Base-by-base conservation (phyloP, 805 yeast species). In the Metschnikowia peoriensis region DNA sequence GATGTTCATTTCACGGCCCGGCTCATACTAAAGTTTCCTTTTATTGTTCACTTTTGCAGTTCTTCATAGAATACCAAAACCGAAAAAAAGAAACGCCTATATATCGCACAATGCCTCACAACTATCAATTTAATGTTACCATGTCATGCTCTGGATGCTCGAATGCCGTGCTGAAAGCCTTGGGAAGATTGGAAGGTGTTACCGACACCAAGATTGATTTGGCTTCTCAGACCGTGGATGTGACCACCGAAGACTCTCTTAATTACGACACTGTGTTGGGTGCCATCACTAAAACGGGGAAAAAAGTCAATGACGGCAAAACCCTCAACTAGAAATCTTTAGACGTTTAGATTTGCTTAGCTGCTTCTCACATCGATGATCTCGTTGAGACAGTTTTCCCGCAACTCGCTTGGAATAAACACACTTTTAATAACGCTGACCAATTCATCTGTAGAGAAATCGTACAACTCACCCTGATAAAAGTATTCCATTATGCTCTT, bases 141-240 rank as follows among this genome's bases (percentile, higher is more conserved):
- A 91, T 91, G 97, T 63, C 88, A 50, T 92, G 97, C 66, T 80
- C 87, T 12, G 89, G 97, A 15, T 93, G 99, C 71, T 87, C 96
- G 22, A 82, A 80, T 52, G 97, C 98, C 7, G 88, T 93, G 46
- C 82, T 84, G 69, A 82, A 88, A 62, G 97, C 84, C 0, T 78
- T 91, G 51, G 77, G 75, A 41, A 83, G 78, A 59, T 75, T 88
- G 43, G 84, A 83, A 43, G 97, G 96, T 3, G 94, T 93, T 45
- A 78, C 84, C 46, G 75, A 81, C 41, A 76, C 85, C 22, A 86
- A 87, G 52, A 84, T 92, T 52, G 86, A 96, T 2, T 77, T 94
- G 45, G 92, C 87, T 47, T 72, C 82, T 29, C 97, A 93, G 74
- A 74, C 85, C 1, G 99, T 93, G 9, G 86, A 84, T 63, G 97